Evolutionary conservation across 2,329 filamentous ascomycete genomes (phyloP).

Genomic region (Parascedosporium putredinis): DNA sequence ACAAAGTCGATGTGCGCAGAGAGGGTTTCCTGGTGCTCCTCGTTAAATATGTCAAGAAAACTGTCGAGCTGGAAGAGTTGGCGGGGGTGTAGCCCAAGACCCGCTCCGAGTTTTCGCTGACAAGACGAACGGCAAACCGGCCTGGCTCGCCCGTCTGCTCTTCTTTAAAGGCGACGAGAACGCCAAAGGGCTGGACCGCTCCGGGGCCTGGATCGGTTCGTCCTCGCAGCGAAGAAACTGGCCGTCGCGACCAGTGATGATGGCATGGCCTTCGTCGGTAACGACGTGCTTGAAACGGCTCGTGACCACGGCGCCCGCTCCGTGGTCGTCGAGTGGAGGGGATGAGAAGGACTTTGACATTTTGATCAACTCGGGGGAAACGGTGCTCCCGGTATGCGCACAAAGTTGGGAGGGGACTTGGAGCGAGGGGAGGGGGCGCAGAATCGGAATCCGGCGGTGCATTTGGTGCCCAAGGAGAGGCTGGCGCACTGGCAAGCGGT

Average conservation of each 20-base stretch:
- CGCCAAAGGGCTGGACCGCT: constrained; percentile 69
- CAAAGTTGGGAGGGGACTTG: background rate
- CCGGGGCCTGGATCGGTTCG: constrained; percentile 85
- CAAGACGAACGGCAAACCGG: constrained; percentile 58
- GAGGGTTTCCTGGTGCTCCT: constrained; percentile 75
- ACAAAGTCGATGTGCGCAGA: constrained; percentile 84
- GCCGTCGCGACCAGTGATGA: constrained; percentile 70
- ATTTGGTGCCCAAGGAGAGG: background rate
- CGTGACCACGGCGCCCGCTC: constrained; percentile 45
- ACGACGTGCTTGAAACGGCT: constrained; percentile 68
- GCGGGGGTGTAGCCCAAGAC: constrained; percentile 67
- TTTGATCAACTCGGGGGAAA: background rate
- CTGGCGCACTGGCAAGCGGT: background rate
- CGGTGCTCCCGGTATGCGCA: background rate
- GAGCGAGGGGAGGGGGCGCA: background rate
- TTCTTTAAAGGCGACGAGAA: constrained; percentile 64
- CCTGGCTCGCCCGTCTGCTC: constrained; percentile 58
- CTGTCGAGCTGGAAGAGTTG: constrained; percentile 64
- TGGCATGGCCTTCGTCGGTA: constrained; percentile 67
- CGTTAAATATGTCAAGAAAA: constrained; percentile 74
- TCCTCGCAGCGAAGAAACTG: constrained; percentile 75
- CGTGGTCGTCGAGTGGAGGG: background rate
- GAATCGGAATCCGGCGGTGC: background rate
- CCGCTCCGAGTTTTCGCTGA: constrained; percentile 68
- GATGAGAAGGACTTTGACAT: background rate